Base-by-base conservation (phyloP, 257 asterid genomes). In the Primulina eburnea region DNA sequence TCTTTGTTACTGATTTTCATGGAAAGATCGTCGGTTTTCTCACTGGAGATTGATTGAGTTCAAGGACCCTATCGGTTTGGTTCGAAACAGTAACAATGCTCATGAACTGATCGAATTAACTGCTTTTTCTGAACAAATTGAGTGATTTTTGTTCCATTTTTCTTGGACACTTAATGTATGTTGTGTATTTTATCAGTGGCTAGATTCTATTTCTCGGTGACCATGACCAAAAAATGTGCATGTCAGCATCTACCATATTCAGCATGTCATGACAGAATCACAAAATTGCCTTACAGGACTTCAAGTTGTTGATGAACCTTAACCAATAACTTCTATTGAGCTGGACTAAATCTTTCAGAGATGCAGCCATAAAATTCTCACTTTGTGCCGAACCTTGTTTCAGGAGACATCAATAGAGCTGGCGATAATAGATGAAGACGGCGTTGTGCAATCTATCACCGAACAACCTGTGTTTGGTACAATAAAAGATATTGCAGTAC, bases 401-500 rank as follows among this genome's bases (percentile, higher is more conserved):
- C 85, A 94, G 99, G 99, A 94, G 78, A 86, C 96, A 55, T 89
- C 97, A 57, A 81, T 91, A 71, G 99, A 93, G 82, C 81, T 93
- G 79, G 96, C 84, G 80, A 77, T 81, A 68, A 78, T 91, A 57
- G 99, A 84, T 79, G 89, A 80, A 64, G 96, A 86, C 78, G 99
- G 97, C 75, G 71, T 72, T 24, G 86, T 85, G 75, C 99, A 91
- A 76, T 89, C 96, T 56, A 71, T 89, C 37, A 86, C 92, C 68
- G 99, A 93, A 74, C 99, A 93, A 75, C 89, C 97, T 43, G 95
- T 91, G 68, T 93, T 93, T 78, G 99, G 99, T 62, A 82, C 92
- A 1, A 85, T 93, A 64, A 93, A 91, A 81, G 99, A 91, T 84
- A 79, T 93, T 38, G 94, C 92, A 9, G 83, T 89, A 59, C 89